Evolutionary conservation across 73 alveolate genomes (phyloP).

Genomic region (Paramecium pentaurelia): DNA sequence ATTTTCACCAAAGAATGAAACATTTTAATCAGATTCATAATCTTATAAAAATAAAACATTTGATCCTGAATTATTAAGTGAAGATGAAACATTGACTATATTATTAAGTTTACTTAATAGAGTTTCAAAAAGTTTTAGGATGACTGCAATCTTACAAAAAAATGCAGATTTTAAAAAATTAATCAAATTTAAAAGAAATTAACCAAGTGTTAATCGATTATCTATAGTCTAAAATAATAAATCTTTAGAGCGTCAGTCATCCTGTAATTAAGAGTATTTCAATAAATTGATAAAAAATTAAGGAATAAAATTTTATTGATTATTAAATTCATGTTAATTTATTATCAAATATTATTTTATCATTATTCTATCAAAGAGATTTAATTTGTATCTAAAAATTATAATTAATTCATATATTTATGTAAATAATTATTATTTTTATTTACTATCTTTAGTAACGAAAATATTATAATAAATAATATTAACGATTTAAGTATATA

Average conservation of each 20-base stretch:
- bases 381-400: too few relatives aligned
- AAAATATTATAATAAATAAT: too few relatives aligned
- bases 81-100: background rate
- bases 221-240: background rate
- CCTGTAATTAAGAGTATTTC: background rate
- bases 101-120: background rate
- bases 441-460: background rate
- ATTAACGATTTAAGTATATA: background rate
- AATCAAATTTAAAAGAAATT: background rate
- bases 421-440: too few relatives aligned
- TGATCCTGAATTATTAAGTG: constrained; percentile 43
- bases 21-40: background rate
- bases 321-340: background rate
- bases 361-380: too few relatives aligned
- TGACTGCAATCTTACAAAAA: background rate
- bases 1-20: background rate
- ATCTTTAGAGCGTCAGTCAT: background rate
- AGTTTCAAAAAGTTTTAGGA: constrained; percentile 14
- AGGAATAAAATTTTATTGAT: background rate
- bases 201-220: background rate
- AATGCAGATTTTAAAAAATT: constrained; percentile 4
- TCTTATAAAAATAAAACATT: background rate
- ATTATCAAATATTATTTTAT: background rate
- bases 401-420: too few relatives aligned
- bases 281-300: background rate